Evolutionary conservation across 2,329 filamentous ascomycete species (phyloP).

Genomic region (Sordariomycetes sp.): DNA sequence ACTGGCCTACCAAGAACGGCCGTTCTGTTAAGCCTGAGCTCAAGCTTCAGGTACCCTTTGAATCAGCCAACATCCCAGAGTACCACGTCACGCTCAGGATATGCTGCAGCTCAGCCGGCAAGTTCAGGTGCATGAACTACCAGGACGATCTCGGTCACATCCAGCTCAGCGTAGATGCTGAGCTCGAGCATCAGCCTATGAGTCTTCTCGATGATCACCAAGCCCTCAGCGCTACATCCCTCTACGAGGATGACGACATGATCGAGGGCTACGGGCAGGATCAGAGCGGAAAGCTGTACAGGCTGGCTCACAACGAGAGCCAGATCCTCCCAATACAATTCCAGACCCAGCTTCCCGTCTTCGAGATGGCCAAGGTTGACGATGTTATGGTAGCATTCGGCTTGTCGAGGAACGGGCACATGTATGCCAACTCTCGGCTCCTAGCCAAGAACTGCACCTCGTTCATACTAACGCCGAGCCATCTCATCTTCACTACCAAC

Average conservation of each 20-base stretch:
- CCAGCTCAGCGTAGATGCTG: slow-evolving; percentile 12
- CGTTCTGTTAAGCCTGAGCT: slow-evolving; percentile 35
- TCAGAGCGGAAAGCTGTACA: slow-evolving; percentile 32
- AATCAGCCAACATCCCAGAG: slow-evolving; percentile 11
- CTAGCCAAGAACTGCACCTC: slow-evolving; percentile 87
- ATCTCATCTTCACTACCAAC: slow-evolving; percentile 86
- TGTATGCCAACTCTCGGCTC: slow-evolving; percentile 68
- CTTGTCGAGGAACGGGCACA: slow-evolving; percentile 63
- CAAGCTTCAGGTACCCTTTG: slow-evolving; percentile 27
- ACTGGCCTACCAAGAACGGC: slow-evolving; percentile 55
- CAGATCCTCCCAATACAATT: slow-evolving; percentile 29
- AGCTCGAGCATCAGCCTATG: slow-evolving; percentile 8
- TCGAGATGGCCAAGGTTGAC: slow-evolving; percentile 33
- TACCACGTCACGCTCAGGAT: slow-evolving; percentile 20
- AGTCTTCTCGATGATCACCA: slow-evolving; percentile 10
- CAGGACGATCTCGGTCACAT: slow-evolving; percentile 14
- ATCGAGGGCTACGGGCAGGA: slow-evolving; percentile 35
- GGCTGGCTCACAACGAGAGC: slow-evolving; percentile 20
- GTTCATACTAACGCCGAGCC: slow-evolving; percentile 69
- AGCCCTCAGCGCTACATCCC: slow-evolving; percentile 18
- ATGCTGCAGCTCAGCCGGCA: slow-evolving; percentile 14
- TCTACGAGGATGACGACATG: slow-evolving; percentile 17
- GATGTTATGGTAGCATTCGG: slow-evolving; percentile 44
- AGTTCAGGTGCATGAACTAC: slow-evolving; percentile 21
- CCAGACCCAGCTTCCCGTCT: slow-evolving; percentile 41